Evolutionary conservation across 345 rosid genomes (phyloP).

Genomic region (Acer saccharum): DNA sequence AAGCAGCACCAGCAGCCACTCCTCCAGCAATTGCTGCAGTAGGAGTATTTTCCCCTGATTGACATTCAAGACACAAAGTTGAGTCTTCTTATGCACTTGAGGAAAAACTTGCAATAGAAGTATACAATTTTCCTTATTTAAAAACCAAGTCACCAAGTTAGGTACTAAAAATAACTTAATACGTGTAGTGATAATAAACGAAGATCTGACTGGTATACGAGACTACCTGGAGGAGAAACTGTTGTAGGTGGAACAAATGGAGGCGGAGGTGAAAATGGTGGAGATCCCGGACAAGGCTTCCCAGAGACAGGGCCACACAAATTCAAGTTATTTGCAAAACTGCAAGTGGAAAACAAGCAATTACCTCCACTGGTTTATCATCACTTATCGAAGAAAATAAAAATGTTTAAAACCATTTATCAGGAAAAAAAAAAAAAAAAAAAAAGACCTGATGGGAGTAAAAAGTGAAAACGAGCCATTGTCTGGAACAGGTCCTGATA

Average conservation of each 20-base stretch:
- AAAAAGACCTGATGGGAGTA: slow-evolving; percentile 39
- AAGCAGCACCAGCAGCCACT: slow-evolving; percentile 26
- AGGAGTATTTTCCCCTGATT: slow-evolving; percentile 13
- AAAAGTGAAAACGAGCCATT: slow-evolving; percentile 24
- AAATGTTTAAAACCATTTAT: neutral
- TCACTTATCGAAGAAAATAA: neutral
- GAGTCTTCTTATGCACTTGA: neutral
- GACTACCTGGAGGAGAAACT: slow-evolving; percentile 65
- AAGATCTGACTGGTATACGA: neutral
- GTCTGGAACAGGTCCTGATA: slow-evolving; percentile 42
- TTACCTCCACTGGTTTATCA: slow-evolving; percentile 3
- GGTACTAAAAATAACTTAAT: neutral
- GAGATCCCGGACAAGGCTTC: slow-evolving; percentile 96
- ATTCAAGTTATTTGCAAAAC: slow-evolving; percentile 91
- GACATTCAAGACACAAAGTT: neutral
- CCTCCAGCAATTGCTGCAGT: slow-evolving; percentile 27
- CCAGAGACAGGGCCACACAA: slow-evolving; percentile 95
- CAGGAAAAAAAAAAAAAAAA: neutral
- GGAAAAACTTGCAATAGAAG: neutral
- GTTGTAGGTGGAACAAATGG: slow-evolving; percentile 83
- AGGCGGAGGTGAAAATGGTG: slow-evolving; percentile 98
- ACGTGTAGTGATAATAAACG: neutral
- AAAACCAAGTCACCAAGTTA: neutral
- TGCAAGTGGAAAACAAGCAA: slow-evolving; percentile 37
- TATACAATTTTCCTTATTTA: too few species aligned